Conservation (phyloP, 2,329 filamentous ascomycete species). For the Microsporum ferrugineum region DNA sequence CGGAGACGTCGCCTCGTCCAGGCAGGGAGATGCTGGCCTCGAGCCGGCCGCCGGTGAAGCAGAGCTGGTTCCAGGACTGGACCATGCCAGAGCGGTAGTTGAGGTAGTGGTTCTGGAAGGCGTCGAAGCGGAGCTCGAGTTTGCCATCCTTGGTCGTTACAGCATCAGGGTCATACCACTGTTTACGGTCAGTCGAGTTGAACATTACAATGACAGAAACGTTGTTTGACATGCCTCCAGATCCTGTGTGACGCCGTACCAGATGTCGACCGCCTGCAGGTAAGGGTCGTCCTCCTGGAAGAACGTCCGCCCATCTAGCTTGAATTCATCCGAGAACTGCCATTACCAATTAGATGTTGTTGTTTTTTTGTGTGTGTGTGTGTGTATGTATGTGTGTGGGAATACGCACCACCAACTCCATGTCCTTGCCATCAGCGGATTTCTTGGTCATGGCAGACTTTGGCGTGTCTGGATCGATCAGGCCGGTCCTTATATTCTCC, state of each 20-base stretch:
- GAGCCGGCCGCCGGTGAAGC: constrained; percentile 59
- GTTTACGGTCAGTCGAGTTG: background rate
- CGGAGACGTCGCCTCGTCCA: constrained; percentile 52
- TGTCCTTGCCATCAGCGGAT: constrained; percentile 47
- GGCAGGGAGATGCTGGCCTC: constrained; percentile 61
- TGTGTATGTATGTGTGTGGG: background rate
- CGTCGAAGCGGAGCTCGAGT: constrained; percentile 53
- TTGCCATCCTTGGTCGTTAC: constrained; percentile 51
- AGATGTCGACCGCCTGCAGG: constrained; percentile 56
- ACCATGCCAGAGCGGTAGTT: constrained; percentile 63
- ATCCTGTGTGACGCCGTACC: constrained; percentile 62
- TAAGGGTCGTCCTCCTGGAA: constrained; percentile 60
- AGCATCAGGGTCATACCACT: constrained; percentile 62
- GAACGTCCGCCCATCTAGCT: constrained; percentile 54
- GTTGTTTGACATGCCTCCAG: constrained; percentile 41
- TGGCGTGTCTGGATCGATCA: constrained; percentile 60
- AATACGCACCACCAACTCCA: constrained; percentile 47
- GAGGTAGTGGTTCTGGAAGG: constrained; percentile 52
- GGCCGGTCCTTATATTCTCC: constrained; percentile 47
- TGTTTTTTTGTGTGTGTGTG: background rate
- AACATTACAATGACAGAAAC: background rate
- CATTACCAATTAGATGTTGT: background rate
- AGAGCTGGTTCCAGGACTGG: constrained; percentile 62
- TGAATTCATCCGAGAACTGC: constrained; percentile 62
- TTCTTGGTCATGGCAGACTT: constrained; percentile 45